Evolutionary conservation across 257 asterid genomes (phyloP).

Genomic region (Solanum peruvianum): DNA sequence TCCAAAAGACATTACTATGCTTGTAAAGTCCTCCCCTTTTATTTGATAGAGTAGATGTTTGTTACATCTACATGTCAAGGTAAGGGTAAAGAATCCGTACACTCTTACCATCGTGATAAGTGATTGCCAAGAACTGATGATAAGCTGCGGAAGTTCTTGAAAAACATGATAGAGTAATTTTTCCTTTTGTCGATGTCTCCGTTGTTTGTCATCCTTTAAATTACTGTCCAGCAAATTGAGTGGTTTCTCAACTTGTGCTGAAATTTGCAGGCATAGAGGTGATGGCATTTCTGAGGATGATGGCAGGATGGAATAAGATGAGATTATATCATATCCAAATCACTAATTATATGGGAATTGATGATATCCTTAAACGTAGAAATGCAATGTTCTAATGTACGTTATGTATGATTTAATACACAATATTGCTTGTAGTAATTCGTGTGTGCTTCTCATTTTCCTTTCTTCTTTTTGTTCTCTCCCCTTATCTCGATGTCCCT

Average conservation of each 20-base stretch:
- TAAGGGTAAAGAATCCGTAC: not conserved
- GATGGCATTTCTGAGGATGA: conserved; percentile 52
- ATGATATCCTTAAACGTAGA: conserved; percentile 5
- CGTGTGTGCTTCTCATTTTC: not conserved
- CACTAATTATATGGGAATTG: not conserved
- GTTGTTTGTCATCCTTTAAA: not conserved
- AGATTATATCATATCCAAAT: conserved; percentile 2
- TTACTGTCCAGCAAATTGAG: not conserved
- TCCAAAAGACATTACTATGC: not conserved
- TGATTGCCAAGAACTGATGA: not conserved
- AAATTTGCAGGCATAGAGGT: conserved; percentile 56
- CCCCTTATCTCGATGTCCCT: not conserved
- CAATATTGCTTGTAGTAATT: not conserved
- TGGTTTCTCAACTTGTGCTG: not conserved
- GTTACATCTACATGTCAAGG: not conserved
- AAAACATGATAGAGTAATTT: not conserved
- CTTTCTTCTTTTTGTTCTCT: not conserved
- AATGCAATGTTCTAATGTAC: not conserved
- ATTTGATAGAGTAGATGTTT: not conserved
- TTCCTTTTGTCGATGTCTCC: not conserved
- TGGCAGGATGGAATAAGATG: conserved; percentile 37
- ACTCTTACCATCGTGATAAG: not conserved
- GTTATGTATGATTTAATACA: conserved; percentile 17
- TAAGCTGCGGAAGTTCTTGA: not conserved
- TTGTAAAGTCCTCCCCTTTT: not conserved